These are phyloP conservation scores for Salix koriyanagi DNA, from an alignment of 345 rosid genomes.

Conservation along the genomic window DNA sequence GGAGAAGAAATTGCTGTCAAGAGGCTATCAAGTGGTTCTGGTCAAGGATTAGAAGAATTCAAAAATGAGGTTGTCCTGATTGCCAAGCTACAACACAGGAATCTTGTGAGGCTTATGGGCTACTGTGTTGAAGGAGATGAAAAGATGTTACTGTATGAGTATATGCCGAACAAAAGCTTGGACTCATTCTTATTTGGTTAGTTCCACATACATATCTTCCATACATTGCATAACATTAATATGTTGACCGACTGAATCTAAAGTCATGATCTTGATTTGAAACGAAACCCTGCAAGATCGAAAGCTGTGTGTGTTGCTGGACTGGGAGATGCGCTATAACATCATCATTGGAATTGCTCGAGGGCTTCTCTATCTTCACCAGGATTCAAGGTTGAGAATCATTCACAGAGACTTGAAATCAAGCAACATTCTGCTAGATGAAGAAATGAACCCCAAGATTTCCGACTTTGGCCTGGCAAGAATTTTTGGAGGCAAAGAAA, in stretches of 20 bases:
- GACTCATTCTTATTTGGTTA: conserved; percentile 54
- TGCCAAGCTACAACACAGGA: conserved; percentile 55
- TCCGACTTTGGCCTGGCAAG: conserved; percentile 31
- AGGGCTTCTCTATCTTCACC: conserved; percentile 28
- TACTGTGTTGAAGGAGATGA: conserved; percentile 45
- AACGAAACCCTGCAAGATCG: conserved; percentile 11
- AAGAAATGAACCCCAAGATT: conserved; percentile 26
- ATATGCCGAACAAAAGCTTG: conserved; percentile 59
- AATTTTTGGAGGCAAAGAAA: conserved; percentile 17
- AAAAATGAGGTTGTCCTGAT: conserved; percentile 54
- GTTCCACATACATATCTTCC: conserved; percentile 32
- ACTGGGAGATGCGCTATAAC: conserved; percentile 23
- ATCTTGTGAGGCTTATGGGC: conserved; percentile 53
- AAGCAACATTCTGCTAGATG: conserved; percentile 15
- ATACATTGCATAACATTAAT: not conserved
- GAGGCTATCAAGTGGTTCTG: conserved; percentile 52
- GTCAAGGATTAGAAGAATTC: conserved; percentile 59
- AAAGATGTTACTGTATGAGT: conserved; percentile 54
- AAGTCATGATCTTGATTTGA: conserved; percentile 5
- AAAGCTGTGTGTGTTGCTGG: not conserved
- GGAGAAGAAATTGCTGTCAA: conserved; percentile 59
- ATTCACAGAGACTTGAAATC: conserved; percentile 26
- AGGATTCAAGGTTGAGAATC: conserved; percentile 24
- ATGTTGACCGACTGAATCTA: not conserved
- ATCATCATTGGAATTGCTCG: conserved; percentile 20